Conservation (phyloP, 768 basidiomycete genomes). For the Podaxis sp. region DNA sequence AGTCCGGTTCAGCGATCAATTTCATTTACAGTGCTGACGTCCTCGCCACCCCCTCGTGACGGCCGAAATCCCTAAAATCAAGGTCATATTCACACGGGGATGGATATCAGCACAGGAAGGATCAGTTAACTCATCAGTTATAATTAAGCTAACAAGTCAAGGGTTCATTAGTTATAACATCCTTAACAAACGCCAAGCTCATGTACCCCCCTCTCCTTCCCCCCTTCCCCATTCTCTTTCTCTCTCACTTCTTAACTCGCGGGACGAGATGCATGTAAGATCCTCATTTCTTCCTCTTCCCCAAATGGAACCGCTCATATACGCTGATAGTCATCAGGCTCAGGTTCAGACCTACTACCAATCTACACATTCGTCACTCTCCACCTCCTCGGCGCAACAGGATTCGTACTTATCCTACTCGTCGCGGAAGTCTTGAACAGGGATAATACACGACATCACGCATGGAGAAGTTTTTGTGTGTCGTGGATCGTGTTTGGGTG, state of each 20-base stretch:
- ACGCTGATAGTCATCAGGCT: not conserved
- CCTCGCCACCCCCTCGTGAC: no score
- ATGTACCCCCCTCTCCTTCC: not conserved
- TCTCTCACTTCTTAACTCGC: not conserved
- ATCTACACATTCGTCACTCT: not conserved
- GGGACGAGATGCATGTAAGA: not conserved
- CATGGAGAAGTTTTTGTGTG: constrained; percentile 8
- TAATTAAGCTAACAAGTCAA: no score
- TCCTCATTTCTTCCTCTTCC: not conserved
- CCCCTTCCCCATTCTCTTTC: not conserved
- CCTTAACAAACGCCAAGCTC: not conserved
- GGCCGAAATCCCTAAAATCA: no score
- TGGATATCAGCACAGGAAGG: not conserved
- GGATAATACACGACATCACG: not conserved
- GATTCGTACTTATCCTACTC: not conserved
- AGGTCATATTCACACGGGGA: not conserved
- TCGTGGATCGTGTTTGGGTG: constrained; percentile 5
- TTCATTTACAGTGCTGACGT: no score
- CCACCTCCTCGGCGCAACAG: not conserved
- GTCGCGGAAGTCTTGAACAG: not conserved
- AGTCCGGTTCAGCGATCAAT: no score
- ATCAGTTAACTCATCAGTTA: not conserved
- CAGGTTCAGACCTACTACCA: not conserved
- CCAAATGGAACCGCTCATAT: not conserved
- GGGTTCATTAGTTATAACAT: not conserved